Percentiles rank a stretch among this genome's conserved stretches.
Evolutionary conservation across 2,329 filamentous ascomycete species (phyloP).

Genomic region (Aspergillus piperis): DNA sequence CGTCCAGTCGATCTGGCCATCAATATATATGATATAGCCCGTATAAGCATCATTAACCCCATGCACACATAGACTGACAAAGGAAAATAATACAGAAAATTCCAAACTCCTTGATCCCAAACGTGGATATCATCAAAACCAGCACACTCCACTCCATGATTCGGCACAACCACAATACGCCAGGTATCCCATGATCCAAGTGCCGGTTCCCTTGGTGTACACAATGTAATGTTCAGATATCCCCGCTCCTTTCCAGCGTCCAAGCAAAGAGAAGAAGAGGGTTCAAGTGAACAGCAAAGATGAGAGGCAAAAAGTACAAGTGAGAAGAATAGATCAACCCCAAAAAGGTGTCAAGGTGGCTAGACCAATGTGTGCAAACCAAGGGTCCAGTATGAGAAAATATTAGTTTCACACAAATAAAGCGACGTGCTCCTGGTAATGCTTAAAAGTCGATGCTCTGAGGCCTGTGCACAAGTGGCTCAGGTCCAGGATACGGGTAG

Average conservation of each 20-base stretch:
- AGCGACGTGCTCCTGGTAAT: not conserved
- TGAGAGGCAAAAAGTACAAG: not conserved
- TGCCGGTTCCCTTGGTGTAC: slow-evolving; percentile 1
- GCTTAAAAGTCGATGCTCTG: slow-evolving; percentile 27
- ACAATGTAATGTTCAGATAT: not conserved
- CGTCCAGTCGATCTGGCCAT: not conserved
- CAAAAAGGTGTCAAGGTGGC: not conserved
- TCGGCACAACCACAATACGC: slow-evolving; percentile 10
- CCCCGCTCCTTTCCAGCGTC: not conserved
- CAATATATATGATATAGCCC: not conserved
- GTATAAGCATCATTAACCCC: not conserved
- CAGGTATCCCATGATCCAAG: slow-evolving; percentile 10
- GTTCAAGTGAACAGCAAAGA: not conserved
- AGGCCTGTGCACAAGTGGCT: slow-evolving; percentile 24
- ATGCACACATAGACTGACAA: not conserved
- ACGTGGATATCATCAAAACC: slow-evolving; percentile 8
- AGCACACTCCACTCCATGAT: slow-evolving; percentile 1
- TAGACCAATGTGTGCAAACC: not conserved
- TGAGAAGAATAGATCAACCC: not conserved
- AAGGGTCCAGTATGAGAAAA: not conserved
- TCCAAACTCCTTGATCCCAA: slow-evolving; percentile 3
- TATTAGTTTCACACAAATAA: slow-evolving; percentile 6
- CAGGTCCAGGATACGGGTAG: slow-evolving; percentile 29
- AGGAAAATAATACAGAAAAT: not conserved
- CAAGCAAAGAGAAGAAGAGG: not conserved